Evolutionary conservation across 495 filamentous ascomycete genomes (phyloP).

Genomic region (Melanomma pulvis-pyrius): DNA sequence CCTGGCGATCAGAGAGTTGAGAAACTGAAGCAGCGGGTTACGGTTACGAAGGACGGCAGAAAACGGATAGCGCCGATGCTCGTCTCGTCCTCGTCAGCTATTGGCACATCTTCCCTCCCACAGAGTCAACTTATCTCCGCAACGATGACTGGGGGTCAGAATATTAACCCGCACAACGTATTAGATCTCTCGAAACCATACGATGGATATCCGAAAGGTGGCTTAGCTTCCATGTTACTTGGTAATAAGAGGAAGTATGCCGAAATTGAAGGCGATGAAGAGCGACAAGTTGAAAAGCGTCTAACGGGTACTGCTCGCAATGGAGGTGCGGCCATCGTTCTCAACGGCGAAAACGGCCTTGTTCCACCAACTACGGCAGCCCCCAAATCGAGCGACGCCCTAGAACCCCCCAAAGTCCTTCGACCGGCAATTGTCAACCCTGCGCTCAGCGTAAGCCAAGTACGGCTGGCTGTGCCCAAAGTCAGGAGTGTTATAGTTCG

Average conservation of each 20-base stretch:
- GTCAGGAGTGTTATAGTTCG: conserved; percentile 77
- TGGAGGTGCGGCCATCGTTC: conserved; percentile 72
- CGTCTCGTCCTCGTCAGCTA: conserved; percentile 79
- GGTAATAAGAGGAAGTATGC: conserved; percentile 90
- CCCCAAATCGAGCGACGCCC: conserved; percentile 7
- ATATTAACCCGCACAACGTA: conserved; percentile 79
- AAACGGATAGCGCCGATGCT: conserved; percentile 92
- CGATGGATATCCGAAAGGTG: conserved; percentile 89
- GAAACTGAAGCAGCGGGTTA: conserved; percentile 83
- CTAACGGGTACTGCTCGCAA: conserved; percentile 58
- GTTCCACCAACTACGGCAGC: conserved; percentile 47
- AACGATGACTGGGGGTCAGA: conserved; percentile 55
- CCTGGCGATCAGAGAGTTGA: conserved; percentile 70
- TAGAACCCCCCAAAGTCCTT: conserved; percentile 72
- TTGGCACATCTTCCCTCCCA: conserved; percentile 82
- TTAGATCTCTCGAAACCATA: conserved; percentile 93
- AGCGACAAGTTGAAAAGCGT: conserved; percentile 67
- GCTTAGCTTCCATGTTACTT: conserved; percentile 78
- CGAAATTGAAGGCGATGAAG: conserved; percentile 66
- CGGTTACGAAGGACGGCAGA: conserved; percentile 94
- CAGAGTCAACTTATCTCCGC: conserved; percentile 80
- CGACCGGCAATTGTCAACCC: conserved; percentile 86
- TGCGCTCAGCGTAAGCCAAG: conserved; percentile 74
- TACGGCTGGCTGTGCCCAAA: conserved; percentile 88
- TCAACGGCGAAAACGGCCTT: conserved; percentile 75